Evolutionary conservation across 1,284 basidiomycete species (phyloP).

Genomic region (Sphagnurus paluster): DNA sequence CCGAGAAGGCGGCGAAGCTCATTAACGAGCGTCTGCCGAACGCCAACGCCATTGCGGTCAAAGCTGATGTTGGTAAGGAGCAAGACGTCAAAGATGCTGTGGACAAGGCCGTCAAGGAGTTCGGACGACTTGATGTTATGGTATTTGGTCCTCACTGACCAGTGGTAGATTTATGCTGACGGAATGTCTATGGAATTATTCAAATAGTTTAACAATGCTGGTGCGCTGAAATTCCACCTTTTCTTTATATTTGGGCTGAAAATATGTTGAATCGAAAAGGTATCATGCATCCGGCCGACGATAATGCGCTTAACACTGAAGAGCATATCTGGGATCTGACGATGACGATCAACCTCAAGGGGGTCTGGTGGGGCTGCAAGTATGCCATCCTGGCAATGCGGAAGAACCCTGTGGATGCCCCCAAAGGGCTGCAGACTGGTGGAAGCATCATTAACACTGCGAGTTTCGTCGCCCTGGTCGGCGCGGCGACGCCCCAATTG

Average conservation of each 20-base stretch:
- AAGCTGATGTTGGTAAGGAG: slow-evolving; percentile 90
- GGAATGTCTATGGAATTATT: background rate
- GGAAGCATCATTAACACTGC: slow-evolving; percentile 98
- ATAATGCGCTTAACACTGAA: slow-evolving; percentile 93
- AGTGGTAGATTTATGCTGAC: background rate
- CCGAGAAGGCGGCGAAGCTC: slow-evolving; percentile 66
- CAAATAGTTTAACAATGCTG: slow-evolving; percentile 91
- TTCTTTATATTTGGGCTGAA: background rate
- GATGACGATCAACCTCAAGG: slow-evolving; percentile 94
- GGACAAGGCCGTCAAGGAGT: slow-evolving; percentile 77
- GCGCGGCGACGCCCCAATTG: slow-evolving; percentile 94
- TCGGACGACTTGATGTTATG: slow-evolving; percentile 92
- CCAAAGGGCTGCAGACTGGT: slow-evolving; percentile 78
- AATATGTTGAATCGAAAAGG: slow-evolving; percentile 38
- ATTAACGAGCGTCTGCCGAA: slow-evolving; percentile 71
- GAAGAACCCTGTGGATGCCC: slow-evolving; percentile 80
- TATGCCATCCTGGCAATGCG: slow-evolving; percentile 96
- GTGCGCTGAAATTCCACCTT: slow-evolving; percentile 29
- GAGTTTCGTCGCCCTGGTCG: slow-evolving; percentile 91
- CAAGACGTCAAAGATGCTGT: slow-evolving; percentile 81
- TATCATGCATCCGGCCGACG: slow-evolving; percentile 95
- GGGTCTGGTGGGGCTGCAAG: slow-evolving; percentile 99
- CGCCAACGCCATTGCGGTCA: slow-evolving; percentile 71
- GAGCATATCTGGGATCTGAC: slow-evolving; percentile 96
- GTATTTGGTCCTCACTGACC: slow-evolving; percentile 44